A percentile compares a stretch with the other conserved stretches of the same genome.
Evolutionary conservation across 306 rosid species (phyloP).

Genomic region (Trifolium fragiferum): DNA sequence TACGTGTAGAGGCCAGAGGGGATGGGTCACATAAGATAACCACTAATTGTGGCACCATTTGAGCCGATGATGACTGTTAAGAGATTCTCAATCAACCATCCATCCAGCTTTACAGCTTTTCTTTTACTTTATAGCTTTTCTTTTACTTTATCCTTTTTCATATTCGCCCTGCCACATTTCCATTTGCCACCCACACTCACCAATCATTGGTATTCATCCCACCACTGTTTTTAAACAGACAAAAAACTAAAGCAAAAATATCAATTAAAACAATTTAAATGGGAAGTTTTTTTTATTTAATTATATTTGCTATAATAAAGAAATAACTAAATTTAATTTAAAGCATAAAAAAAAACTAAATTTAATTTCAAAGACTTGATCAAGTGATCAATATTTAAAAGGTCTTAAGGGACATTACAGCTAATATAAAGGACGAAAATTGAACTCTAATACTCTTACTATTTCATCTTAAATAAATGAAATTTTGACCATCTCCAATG

Average conservation of each 20-base stretch:
- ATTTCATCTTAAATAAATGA: no score
- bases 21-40: not conserved
- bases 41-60: slow-evolving; percentile 17
- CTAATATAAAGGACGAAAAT: no score
- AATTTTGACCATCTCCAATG: no score
- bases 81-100: not conserved
- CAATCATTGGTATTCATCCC: not conserved
- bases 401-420: no score
- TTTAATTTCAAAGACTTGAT: no score
- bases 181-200: not conserved
- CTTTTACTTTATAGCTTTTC: not conserved
- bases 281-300: no score
- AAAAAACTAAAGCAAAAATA: not conserved
- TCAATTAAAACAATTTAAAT: no score
- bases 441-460: no score
- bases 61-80: not conserved
- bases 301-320: no score
- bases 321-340: no score
- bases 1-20: not conserved
- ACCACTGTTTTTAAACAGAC: not conserved
- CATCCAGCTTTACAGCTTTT: not conserved
- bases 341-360: no score
- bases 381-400: no score
- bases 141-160: not conserved
- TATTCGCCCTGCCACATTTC: not conserved